Evolutionary conservation across 768 basidiomycete species (phyloP).

Genomic region (Lactarius evosmus): DNA sequence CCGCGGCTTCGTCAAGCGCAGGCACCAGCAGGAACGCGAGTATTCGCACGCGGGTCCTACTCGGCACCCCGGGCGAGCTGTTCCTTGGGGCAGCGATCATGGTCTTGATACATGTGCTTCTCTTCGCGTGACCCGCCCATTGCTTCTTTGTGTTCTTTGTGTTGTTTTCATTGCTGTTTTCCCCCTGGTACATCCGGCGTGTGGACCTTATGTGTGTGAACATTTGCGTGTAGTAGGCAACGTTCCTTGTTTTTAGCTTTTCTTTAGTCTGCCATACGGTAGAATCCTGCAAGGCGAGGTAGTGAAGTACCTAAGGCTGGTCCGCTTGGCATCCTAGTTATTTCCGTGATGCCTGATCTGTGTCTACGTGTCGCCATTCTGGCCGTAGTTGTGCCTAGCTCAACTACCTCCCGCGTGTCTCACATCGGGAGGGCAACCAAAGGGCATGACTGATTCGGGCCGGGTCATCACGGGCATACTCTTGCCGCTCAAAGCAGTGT

Average conservation of each 20-base stretch:
- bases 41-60: background rate
- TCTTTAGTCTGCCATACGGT: background rate
- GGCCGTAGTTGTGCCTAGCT: background rate
- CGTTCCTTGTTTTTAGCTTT: background rate
- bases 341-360: background rate
- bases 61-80: background rate
- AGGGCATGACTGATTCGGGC: background rate
- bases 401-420: background rate
- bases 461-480: too few relatives aligned
- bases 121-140: background rate
- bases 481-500: too few relatives aligned
- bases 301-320: background rate
- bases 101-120: background rate
- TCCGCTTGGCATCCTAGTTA: background rate
- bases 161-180: background rate
- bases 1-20: background rate
- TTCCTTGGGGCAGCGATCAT: background rate
- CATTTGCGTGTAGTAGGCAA: background rate
- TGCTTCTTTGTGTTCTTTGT: background rate
- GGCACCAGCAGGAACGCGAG: background rate
- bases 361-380: background rate
- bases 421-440: background rate
- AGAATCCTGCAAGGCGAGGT: background rate
- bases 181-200: background rate
- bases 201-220: background rate